Evolutionary conservation across 306 rosid species (phyloP).

Genomic region (Medicago truncatula): DNA sequence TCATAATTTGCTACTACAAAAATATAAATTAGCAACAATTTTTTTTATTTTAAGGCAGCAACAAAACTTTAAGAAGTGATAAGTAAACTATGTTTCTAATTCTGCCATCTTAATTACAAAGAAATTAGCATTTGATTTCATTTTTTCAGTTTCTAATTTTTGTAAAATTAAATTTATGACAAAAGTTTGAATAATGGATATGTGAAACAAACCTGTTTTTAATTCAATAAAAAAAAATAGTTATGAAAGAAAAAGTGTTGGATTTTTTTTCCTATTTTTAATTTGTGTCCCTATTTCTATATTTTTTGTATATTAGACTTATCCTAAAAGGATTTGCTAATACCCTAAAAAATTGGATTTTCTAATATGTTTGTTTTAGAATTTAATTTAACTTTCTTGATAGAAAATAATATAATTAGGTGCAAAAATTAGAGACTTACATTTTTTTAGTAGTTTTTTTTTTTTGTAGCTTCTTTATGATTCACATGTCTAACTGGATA

Average conservation of each 20-base stretch:
- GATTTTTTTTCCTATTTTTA: background rate
- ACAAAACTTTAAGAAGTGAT: background rate
- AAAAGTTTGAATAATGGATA: background rate
- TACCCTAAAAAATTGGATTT: background rate
- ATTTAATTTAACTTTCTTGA: background rate
- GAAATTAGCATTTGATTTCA: too few species aligned
- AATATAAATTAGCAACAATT: background rate
- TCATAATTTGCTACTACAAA: background rate
- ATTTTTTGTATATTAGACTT: background rate
- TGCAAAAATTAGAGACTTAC: background rate
- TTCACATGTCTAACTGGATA: conserved; percentile 30
- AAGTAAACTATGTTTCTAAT: background rate
- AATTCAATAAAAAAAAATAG: background rate
- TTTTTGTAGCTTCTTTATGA: background rate
- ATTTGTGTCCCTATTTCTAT: background rate
- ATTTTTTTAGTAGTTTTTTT: background rate
- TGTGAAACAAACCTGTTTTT: background rate
- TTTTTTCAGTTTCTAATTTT: too few species aligned
- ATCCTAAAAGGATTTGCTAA: background rate
- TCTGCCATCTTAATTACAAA: too few species aligned
- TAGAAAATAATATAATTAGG: too few species aligned
- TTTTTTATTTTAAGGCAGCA: too few species aligned
- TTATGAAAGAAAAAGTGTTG: background rate
- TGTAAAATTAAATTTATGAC: background rate
- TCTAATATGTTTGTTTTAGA: background rate